Base-by-base conservation (phyloP, 805 yeast species). In the Schizosaccharomyces lindneri region DNA sequence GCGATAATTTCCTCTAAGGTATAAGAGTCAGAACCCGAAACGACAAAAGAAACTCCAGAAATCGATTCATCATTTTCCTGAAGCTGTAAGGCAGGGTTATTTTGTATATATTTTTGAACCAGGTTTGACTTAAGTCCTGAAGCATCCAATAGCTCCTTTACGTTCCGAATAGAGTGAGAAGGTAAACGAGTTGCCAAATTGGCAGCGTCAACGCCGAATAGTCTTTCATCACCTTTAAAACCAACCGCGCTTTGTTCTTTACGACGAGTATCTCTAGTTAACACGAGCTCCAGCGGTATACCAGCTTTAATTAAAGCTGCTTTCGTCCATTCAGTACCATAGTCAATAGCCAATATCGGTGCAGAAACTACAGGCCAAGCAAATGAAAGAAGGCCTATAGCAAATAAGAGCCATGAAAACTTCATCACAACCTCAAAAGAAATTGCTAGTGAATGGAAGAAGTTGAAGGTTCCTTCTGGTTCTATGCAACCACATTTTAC, bases 261-360 rank as follows among this genome's bases (percentile, higher is more conserved):
- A 63, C 98, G 78, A 72, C 88, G 87, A 2, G 95, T 84, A 67
- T 93, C 97, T 31, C 87, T 83, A 3, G 97, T 87, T 64, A 93
- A 74, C 15, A 93, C 83, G 51, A 93, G 78, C 68, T 93, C 97
- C 69, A 89, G 82, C 17, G 88, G 84, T 24, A 87, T 81, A 13
- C 88, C 87, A 0, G 97, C 97, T 0, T 96, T 95, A 51, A 93
- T 85, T 59, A 93, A 75, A 60, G 83, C 86, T 1, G 95, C 87
- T 70, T 93, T 93, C 29, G 88, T 80, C 74, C 76, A 85, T 68
- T 88, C 90, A 62, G 85, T 84, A 61, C 98, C 98, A 68, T 78
- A 82, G 70, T 93, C 98, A 48, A 93, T 75, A 27, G 96, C 97
- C 60, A 93, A 73, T 9, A 93, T 78, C 1, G 96, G 90, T 11